Conservation (phyloP, 768 basidiomycete genomes). For the Pisolithus albus region DNA sequence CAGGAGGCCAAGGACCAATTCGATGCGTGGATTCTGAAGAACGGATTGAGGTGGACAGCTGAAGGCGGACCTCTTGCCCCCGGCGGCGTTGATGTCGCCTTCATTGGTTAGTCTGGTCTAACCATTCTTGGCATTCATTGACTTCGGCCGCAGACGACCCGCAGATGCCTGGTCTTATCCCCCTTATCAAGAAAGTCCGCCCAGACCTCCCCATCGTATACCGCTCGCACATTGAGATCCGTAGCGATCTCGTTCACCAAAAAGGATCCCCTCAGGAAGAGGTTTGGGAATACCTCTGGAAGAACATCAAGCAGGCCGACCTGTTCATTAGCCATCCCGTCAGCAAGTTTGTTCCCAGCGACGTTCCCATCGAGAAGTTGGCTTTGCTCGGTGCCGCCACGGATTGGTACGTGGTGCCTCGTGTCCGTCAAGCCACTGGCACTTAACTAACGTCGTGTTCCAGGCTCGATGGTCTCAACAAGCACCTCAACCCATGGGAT, state of each 20-base stretch:
- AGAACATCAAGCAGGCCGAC: conserved; percentile 85
- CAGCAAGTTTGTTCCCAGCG: conserved; percentile 86
- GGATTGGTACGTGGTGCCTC: conserved; percentile 56
- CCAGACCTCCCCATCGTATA: conserved; percentile 88
- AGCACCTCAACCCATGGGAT: conserved; percentile 75
- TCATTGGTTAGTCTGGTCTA: conserved; percentile 56
- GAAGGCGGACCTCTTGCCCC: conserved; percentile 78
- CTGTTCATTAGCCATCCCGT: conserved; percentile 94
- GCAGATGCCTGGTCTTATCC: conserved; percentile 93
- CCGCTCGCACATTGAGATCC: conserved; percentile 92
- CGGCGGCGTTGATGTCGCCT: conserved; percentile 81
- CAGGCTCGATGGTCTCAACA: conserved; percentile 93
- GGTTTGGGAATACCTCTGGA: conserved; percentile 94
- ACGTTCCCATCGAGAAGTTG: conserved; percentile 67
- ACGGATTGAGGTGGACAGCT: conserved; percentile 82
- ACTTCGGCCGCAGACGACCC: conserved; percentile 55
- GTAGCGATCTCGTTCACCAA: conserved; percentile 78
- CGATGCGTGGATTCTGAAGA: conserved; percentile 85
- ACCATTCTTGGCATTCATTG: neutral
- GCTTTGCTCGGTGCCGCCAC: conserved; percentile 76
- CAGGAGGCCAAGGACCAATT: conserved; percentile 74
- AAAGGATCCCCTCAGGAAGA: conserved; percentile 80
- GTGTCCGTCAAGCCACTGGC: conserved; percentile 8
- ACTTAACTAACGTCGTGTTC: neutral
- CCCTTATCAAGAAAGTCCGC: conserved; percentile 78